Conservation (phyloP, 1,284 basidiomycete species). For the Trichosporon coremiiforme region DNA sequence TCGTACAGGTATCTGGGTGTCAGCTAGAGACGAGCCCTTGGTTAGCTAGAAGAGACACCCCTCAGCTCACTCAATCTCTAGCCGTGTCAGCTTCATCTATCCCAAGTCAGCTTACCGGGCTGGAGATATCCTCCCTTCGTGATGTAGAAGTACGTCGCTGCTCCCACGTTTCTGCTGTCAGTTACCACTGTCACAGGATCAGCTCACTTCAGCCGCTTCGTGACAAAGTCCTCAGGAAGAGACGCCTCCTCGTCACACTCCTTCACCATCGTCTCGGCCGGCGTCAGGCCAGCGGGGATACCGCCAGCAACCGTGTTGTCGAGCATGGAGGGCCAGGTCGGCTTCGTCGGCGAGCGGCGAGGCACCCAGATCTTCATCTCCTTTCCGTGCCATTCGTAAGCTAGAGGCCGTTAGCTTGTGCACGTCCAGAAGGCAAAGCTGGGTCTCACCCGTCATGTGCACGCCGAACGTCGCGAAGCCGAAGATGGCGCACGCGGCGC, state of each 20-base stretch:
- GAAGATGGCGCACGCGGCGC: constrained; percentile 76
- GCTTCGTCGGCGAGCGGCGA: constrained; percentile 78
- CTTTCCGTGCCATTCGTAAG: constrained; percentile 48
- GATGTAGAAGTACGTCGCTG: constrained; percentile 61
- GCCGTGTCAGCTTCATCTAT: constrained; percentile 15
- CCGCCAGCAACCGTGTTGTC: constrained; percentile 60
- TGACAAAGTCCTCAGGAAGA: constrained; percentile 66
- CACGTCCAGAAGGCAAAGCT: too few species aligned
- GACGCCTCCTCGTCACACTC: constrained; percentile 93
- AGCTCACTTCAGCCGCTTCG: constrained; percentile 62
- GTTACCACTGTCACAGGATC: not conserved
- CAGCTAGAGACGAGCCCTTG: not conserved
- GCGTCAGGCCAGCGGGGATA: constrained; percentile 68
- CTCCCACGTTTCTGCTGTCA: constrained; percentile 40
- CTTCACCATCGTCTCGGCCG: constrained; percentile 79
- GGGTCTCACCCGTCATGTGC: constrained; percentile 48
- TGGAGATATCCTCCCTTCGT: constrained; percentile 75
- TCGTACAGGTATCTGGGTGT: constrained; percentile 69
- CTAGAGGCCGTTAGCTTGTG: constrained; percentile 32
- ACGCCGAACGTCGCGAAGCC: constrained; percentile 79
- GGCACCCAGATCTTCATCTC: constrained; percentile 80
- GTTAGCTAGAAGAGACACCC: not conserved
- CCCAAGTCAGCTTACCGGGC: constrained; percentile 59
- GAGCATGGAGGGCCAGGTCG: constrained; percentile 64
- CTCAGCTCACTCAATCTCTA: constrained; percentile 41